A percentile compares a stretch with the other conserved stretches of the same genome.
Evolutionary conservation across 371 early-diverging fungal species (phyloP).

Genomic region (Mucor plumbeus): DNA sequence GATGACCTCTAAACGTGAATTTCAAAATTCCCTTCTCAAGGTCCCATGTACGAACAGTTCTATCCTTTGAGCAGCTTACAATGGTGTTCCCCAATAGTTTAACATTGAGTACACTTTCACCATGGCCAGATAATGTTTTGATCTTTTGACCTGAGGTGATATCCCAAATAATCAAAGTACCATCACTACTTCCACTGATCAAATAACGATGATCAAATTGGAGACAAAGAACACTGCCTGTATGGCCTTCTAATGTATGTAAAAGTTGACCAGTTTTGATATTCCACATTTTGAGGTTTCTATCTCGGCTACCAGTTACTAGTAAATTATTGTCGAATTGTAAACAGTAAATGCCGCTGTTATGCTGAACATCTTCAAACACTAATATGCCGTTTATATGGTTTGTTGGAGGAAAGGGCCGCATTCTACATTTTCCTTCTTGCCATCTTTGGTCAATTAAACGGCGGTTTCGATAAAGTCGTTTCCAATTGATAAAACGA

Average conservation of each 20-base stretch:
- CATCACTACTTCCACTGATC: constrained; percentile 86
- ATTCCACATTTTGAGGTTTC: constrained; percentile 85
- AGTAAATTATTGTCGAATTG: constrained; percentile 77
- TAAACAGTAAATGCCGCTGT: constrained; percentile 91
- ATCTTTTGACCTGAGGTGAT: constrained; percentile 69
- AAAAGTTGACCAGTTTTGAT: constrained; percentile 61
- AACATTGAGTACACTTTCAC: constrained; percentile 72
- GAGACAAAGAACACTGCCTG: constrained; percentile 82
- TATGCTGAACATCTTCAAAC: constrained; percentile 52
- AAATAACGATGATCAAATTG: constrained; percentile 78
- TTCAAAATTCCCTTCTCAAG: constrained; percentile 65
- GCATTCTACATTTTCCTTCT: constrained; percentile 60
- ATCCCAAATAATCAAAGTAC: constrained; percentile 80
- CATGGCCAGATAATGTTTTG: constrained; percentile 65
- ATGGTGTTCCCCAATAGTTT: constrained; percentile 67
- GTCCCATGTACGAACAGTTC: constrained; percentile 83
- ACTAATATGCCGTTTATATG: not conserved
- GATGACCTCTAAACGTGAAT: constrained; percentile 65
- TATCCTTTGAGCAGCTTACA: constrained; percentile 89
- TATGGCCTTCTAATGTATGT: constrained; percentile 74
- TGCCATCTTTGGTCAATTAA: constrained; percentile 73
- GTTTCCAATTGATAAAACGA: constrained; percentile 70
- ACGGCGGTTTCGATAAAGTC: constrained; percentile 64
- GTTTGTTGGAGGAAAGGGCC: constrained; percentile 54
- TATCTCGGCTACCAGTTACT: constrained; percentile 86